Conservation (phyloP, 2,329 filamentous ascomycete species). For the Cryphonectria parasitica region DNA sequence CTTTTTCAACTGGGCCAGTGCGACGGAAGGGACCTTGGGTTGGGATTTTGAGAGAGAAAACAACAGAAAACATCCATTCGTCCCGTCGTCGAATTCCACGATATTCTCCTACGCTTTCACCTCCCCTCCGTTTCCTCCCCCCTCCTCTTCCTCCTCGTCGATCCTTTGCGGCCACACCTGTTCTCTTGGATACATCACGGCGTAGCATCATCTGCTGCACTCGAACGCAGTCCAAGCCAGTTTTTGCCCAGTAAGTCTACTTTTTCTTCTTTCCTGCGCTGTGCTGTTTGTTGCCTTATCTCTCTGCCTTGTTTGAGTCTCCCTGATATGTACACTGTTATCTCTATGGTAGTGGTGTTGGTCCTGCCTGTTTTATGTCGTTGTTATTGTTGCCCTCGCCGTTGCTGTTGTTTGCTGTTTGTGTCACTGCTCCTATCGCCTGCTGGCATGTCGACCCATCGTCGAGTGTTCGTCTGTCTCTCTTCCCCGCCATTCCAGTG, state of each 20-base stretch:
- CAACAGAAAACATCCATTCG: slow-evolving; percentile 7
- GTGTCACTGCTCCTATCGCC: neutral
- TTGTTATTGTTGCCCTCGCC: neutral
- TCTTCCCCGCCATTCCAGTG: slow-evolving; percentile 15
- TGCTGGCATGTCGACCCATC: slow-evolving; percentile 4
- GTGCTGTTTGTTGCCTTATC: slow-evolving; percentile 21
- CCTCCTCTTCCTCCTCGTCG: no score
- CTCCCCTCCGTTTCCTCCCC: neutral
- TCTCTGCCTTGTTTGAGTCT: neutral
- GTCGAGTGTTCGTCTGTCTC: slow-evolving; percentile 22
- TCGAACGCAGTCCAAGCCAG: neutral
- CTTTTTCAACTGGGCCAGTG: slow-evolving; percentile 21
- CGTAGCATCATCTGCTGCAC: neutral
- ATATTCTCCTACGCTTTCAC: neutral
- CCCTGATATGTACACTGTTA: neutral
- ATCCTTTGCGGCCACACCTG: neutral
- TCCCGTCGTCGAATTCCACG: neutral
- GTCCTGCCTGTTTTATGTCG: neutral
- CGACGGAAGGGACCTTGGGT: slow-evolving; percentile 7
- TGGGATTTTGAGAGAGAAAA: slow-evolving; percentile 8
- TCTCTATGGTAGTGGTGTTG: neutral
- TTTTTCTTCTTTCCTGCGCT: slow-evolving; percentile 12
- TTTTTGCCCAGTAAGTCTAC: slow-evolving; percentile 22
- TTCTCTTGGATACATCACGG: slow-evolving; percentile 4
- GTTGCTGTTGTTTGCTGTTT: neutral